Evolutionary conservation across 2,329 filamentous ascomycete species (phyloP).

Genomic region (Fusarium vanettenii): DNA sequence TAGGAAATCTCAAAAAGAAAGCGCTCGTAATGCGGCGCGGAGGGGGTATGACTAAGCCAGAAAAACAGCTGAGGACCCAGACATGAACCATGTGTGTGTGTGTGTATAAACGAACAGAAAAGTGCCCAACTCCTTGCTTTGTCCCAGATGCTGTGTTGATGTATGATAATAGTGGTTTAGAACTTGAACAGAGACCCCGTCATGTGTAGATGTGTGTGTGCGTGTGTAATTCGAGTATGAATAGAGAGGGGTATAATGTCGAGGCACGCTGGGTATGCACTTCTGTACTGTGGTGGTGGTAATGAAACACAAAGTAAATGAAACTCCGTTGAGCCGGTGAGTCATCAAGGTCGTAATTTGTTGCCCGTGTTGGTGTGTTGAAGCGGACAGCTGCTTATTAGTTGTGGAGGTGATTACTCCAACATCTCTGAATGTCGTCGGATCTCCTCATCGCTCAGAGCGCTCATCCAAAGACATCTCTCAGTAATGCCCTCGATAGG

Average conservation of each 20-base stretch:
- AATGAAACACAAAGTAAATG: constrained; percentile 29
- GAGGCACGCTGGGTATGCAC: constrained; percentile 36
- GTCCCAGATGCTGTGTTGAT: constrained; percentile 36
- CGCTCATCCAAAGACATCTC: constrained; percentile 87
- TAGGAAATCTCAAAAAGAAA: constrained; percentile 10
- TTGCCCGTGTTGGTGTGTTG: constrained; percentile 17
- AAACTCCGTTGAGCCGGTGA: constrained; percentile 34
- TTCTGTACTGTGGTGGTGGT: constrained; percentile 15
- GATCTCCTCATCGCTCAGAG: constrained; percentile 81
- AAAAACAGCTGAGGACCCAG: constrained; percentile 13
- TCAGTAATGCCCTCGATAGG: constrained; percentile 82
- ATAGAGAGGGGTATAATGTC: constrained; percentile 29
- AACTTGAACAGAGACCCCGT: background rate
- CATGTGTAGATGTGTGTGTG: background rate
- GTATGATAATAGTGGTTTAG: constrained; percentile 24
- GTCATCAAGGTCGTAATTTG: constrained; percentile 33
- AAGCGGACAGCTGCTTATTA: background rate
- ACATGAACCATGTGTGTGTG: constrained; percentile 9
- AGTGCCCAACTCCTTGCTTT: constrained; percentile 44
- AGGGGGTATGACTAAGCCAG: constrained; percentile 34
- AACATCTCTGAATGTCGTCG: constrained; percentile 62
- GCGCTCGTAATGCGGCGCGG: constrained; percentile 11
- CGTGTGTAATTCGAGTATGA: constrained; percentile 5
- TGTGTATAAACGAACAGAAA: constrained; percentile 24
- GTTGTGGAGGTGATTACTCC: constrained; percentile 48